phyloP scores from a whole-genome alignment of 75 land plant species.

The Isoetes taiwanensis region DNA sequence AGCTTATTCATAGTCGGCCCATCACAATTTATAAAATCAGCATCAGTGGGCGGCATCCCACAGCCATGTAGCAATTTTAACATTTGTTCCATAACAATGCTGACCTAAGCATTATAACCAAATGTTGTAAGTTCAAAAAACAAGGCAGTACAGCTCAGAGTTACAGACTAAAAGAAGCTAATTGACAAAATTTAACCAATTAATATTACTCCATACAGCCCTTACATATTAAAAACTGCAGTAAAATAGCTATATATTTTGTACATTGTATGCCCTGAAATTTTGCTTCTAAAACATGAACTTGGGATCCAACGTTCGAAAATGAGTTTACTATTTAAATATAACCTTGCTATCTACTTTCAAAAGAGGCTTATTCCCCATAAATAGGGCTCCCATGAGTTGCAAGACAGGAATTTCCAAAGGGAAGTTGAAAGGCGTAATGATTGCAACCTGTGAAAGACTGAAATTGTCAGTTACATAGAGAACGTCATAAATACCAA shows the following conservation, averaged over 20 bases:
- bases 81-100: conserved; percentile 99
- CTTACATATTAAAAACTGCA: no score
- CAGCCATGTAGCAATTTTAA: conserved; percentile 80
- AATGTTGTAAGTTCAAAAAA: no score
- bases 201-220: not conserved
- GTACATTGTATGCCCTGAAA: no score
- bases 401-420: conserved; percentile 72
- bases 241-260: no score
- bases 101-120: conserved; percentile 42
- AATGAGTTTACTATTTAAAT: no score
- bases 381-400: conserved; percentile 95
- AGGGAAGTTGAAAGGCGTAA: conserved; percentile 86
- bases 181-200: not conserved
- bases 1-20: conserved; percentile 83
- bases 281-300: no score
- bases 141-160: no score
- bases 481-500: no score
- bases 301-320: no score
- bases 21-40: conserved; percentile 89
- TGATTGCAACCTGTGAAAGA: conserved; percentile 53
- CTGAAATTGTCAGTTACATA: conserved; percentile 1
- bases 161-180: not conserved
- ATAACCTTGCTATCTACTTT: conserved; percentile 99
- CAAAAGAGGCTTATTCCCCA: conserved; percentile 95
- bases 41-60: conserved; percentile 76